phyloP scores from a whole-genome alignment of 2,329 filamentous ascomycete species.

The Cyphellophora europaea region DNA sequence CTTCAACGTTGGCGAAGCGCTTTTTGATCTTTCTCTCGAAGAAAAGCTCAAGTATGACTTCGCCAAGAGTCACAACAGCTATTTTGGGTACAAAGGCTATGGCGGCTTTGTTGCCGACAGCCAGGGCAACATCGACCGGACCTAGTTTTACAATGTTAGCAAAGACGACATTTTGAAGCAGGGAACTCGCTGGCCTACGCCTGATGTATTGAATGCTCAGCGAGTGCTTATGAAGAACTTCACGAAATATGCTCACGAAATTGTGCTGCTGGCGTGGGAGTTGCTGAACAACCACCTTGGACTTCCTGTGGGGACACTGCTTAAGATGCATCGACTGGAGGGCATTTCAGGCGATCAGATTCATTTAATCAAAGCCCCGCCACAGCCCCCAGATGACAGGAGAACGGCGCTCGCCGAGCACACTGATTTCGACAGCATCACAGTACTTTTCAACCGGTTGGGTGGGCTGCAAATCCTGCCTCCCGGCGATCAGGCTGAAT shows the following conservation, averaged over 20 bases:
- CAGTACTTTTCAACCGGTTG: constrained; percentile 47
- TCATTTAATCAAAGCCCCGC: constrained; percentile 42
- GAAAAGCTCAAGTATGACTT: constrained; percentile 50
- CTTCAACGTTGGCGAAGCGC: constrained; percentile 34
- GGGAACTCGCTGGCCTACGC: constrained; percentile 30
- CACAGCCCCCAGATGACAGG: constrained; percentile 33
- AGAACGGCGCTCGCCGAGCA: constrained; percentile 41
- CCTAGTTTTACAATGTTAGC: constrained; percentile 46
- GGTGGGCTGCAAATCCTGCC: constrained; percentile 46
- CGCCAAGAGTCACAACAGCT: constrained; percentile 36
- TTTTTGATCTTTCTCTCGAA: constrained; percentile 39
- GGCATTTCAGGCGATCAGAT: constrained; percentile 41
- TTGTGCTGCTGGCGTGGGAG: constrained; percentile 35
- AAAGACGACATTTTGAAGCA: constrained; percentile 43
- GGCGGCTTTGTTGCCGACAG: constrained; percentile 38
- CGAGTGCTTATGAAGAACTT: constrained; percentile 32
- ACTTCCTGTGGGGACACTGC: constrained; percentile 32
- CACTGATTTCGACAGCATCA: constrained; percentile 49
- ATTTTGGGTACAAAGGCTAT: constrained; percentile 45
- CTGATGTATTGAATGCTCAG: constrained; percentile 28
- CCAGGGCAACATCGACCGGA: constrained; percentile 39
- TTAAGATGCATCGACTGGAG: constrained; percentile 35
- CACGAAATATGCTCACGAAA: constrained; percentile 34
- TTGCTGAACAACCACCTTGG: constrained; percentile 35
- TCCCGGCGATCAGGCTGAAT: constrained; percentile 31